phyloP scores from a whole-genome alignment of 129 eudicot species.

The Dittrichia graveolens region DNA sequence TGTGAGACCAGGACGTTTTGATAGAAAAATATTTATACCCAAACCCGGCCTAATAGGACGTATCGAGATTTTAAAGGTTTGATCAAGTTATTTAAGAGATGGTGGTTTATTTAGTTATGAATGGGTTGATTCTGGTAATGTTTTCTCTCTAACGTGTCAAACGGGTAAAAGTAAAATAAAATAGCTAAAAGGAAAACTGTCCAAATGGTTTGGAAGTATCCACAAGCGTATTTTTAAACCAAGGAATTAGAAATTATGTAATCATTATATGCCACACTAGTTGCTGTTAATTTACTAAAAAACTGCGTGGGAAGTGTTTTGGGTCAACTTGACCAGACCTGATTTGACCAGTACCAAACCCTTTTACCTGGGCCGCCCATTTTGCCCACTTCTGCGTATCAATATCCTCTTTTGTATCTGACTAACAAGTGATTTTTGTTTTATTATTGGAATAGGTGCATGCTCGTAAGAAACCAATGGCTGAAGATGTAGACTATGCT shows the following conservation, averaged over 20 bases:
- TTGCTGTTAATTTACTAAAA: not conserved
- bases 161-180: not conserved
- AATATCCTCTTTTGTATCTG: not conserved
- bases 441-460: conserved; percentile 60
- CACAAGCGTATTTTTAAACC: not conserved
- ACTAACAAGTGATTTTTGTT: not conserved
- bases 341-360: not conserved
- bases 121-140: not conserved
- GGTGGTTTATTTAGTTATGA: conserved; percentile 15
- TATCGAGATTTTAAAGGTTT: conserved; percentile 81
- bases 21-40: conserved; percentile 84
- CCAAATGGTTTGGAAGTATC: not conserved
- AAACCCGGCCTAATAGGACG: conserved; percentile 93
- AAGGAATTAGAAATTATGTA: not conserved
- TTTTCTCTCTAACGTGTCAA: not conserved
- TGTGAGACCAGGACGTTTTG: conserved; percentile 96
- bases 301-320: not conserved
- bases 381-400: not conserved
- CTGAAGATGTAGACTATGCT: conserved; percentile 85
- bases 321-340: not conserved
- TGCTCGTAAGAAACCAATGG: conserved; percentile 96
- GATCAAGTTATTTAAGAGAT: not conserved
- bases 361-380: not conserved
- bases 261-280: not conserved
- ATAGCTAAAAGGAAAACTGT: not conserved